These are phyloP conservation scores for Caloboletus inedulis DNA, from an alignment of 1,284 basidiomycete species.

Conservation along the genomic window DNA sequence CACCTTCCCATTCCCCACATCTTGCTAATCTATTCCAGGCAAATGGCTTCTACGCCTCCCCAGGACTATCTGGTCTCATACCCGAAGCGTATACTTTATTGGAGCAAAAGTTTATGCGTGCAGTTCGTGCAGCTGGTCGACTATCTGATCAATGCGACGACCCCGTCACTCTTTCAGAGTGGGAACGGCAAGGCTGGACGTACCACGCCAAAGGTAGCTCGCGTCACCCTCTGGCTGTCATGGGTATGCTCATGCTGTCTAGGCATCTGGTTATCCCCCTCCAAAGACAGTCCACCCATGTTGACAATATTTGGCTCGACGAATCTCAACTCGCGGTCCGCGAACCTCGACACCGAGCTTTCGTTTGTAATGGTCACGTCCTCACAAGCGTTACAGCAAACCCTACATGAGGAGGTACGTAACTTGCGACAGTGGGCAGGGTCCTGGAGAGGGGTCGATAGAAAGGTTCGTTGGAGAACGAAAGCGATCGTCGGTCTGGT, in stretches of 20 bases:
- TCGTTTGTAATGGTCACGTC: constrained; percentile 83
- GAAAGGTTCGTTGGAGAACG: constrained; percentile 70
- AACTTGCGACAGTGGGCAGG: constrained; percentile 45
- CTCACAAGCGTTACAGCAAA: constrained; percentile 39
- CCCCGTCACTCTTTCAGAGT: constrained; percentile 78
- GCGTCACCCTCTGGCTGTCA: constrained; percentile 2
- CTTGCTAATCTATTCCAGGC: constrained; percentile 50
- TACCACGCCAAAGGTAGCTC: constrained; percentile 93
- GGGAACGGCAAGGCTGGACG: constrained; percentile 92
- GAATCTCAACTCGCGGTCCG: constrained; percentile 91
- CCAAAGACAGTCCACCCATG: constrained; percentile 50
- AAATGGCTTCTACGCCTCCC: constrained; percentile 93
- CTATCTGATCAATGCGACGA: constrained; percentile 40
- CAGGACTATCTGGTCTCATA: constrained; percentile 86
- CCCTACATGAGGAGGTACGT: constrained; percentile 45
- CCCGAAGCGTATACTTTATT: constrained; percentile 93
- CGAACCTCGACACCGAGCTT: constrained; percentile 89
- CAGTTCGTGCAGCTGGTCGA: constrained; percentile 52
- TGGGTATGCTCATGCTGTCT: constrained; percentile 8
- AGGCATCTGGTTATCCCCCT: constrained; percentile 87
- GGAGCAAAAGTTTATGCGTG: constrained; percentile 80
- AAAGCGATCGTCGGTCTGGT: constrained; percentile 63
- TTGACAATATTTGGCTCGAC: constrained; percentile 93
- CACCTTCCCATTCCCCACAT: background rate
- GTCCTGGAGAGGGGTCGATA: constrained; percentile 59